Evolutionary conservation across 1,284 basidiomycete genomes (phyloP), one percentile per base, ranked within the genome.

Genomic region (Pyrrhoderma lamaoense): DNA sequence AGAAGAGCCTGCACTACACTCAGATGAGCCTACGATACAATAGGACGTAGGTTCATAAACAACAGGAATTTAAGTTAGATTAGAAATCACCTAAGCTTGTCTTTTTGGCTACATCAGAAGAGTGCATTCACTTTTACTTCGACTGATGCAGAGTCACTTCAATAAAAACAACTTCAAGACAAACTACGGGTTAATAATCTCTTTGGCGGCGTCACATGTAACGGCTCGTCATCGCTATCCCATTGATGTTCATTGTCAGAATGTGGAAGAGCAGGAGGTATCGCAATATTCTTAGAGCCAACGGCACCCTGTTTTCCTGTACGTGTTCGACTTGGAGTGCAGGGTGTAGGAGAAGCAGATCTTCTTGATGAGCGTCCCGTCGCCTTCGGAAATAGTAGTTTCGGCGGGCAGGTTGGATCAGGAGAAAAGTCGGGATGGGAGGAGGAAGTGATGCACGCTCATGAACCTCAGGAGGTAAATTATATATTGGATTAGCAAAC

Each of bases 391-490:
- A 61, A 61, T 13, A 60, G 55, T 11, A 52, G 40, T 47, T 53
- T 56, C 3, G 60, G 58, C n/a, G 56, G 54, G 16, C 52, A 52
- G 14, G 48, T 31, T 16, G 59, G 59, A n/a, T 56, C 51, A 16
- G 60, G 60, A 23, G 55, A 57, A 50, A 55, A 62, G 31, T 62
- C 59, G 8, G 60, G 59, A 47, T 62, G 57, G 11, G 55, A 51
- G 34, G 40, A 22, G 60, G 60, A 34, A 62, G 57, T 19, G 53
- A 49, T 14, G 59, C 49, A 9, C 47, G 51, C 25, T 55, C 57
- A 37, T 54, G 56, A 4, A 52, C 56, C 5, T 55, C 50, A 1
- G 53, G 42, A 2, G 60, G 57, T 27, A 57, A 56, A 37, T 59
- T 57, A 53, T 59, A 62, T 18, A 58, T 51, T 13, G 60, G 60